Percentiles rank a stretch among this genome's conserved stretches.
Evolutionary conservation across 371 early-diverging fungal genomes (phyloP).

Genomic region (Mortierella sp.): DNA sequence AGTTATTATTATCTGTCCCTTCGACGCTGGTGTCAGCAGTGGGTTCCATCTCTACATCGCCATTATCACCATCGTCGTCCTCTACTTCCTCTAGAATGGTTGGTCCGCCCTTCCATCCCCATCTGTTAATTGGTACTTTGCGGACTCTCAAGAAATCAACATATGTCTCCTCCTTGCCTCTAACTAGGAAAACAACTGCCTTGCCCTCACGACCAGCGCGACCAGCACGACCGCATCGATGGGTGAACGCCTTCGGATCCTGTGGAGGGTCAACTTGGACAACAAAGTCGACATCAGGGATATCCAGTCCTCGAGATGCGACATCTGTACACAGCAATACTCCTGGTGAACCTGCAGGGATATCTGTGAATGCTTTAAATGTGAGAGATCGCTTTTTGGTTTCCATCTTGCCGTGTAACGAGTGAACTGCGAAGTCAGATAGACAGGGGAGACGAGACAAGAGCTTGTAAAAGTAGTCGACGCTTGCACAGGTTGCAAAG

Average conservation of each 20-base stretch:
- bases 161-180: slow-evolving; percentile 91
- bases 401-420: slow-evolving; percentile 96
- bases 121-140: slow-evolving; percentile 82
- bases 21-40: background rate
- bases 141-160: slow-evolving; percentile 87
- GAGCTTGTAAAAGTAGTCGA: slow-evolving; percentile 92
- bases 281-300: slow-evolving; percentile 96
- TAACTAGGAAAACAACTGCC: slow-evolving; percentile 86
- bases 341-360: slow-evolving; percentile 74
- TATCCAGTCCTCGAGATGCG: slow-evolving; percentile 98
- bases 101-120: slow-evolving; percentile 43
- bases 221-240: slow-evolving; percentile 99
- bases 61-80: slow-evolving; percentile 64
- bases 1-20: background rate
- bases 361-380: slow-evolving; percentile 69
- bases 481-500: slow-evolving; percentile 93
- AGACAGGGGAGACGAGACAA: slow-evolving; percentile 59
- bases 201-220: slow-evolving; percentile 91
- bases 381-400: slow-evolving; percentile 83
- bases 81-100: slow-evolving; percentile 37
- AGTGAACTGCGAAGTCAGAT: slow-evolving; percentile 72
- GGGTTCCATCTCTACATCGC: slow-evolving; percentile 27
- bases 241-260: slow-evolving; percentile 96
- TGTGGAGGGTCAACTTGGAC: slow-evolving; percentile 97
- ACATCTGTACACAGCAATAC: slow-evolving; percentile 97